phyloP scores from a whole-genome alignment of 78 protist genomes.

The Dictyostelium brefeldianum region DNA sequence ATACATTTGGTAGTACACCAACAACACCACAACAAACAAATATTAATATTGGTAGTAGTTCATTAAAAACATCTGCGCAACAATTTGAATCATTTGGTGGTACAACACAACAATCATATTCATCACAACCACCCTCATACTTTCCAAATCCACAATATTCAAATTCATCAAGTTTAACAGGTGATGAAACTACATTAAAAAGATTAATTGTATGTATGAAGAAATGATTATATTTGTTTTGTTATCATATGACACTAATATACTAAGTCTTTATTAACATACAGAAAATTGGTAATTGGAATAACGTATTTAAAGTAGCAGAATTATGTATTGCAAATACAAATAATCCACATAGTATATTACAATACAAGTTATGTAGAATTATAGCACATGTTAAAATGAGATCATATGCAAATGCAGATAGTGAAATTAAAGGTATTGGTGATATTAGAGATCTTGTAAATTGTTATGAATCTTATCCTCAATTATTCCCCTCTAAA shows the following conservation, averaged over 20 bases:
- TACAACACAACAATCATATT: neutral
- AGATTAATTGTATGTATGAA: conserved; percentile 50
- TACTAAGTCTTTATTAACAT: neutral
- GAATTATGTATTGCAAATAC: conserved; percentile 72
- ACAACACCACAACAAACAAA: neutral
- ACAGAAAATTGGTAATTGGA: conserved; percentile 77
- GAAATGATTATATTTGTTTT: neutral
- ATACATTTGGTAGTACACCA: neutral
- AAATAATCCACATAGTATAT: conserved; percentile 58
- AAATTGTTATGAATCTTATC: conserved; percentile 56
- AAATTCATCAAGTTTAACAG: conserved; percentile 11
- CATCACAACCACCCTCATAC: neutral
- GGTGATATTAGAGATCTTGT: conserved; percentile 63
- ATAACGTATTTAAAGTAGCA: conserved; percentile 74
- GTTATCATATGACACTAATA: neutral
- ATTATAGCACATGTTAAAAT: conserved; percentile 66
- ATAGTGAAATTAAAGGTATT: conserved; percentile 65
- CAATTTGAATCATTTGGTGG: neutral
- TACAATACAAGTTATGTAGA: conserved; percentile 67
- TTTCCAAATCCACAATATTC: neutral
- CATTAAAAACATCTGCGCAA: neutral
- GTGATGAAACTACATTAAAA: conserved; percentile 63
- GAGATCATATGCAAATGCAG: conserved; percentile 48
- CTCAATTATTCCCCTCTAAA: conserved; percentile 34
- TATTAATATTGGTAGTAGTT: neutral